phyloP scores from a whole-genome alignment of 2,329 filamentous ascomycete species.

The Fusarium keratoplasticum region DNA sequence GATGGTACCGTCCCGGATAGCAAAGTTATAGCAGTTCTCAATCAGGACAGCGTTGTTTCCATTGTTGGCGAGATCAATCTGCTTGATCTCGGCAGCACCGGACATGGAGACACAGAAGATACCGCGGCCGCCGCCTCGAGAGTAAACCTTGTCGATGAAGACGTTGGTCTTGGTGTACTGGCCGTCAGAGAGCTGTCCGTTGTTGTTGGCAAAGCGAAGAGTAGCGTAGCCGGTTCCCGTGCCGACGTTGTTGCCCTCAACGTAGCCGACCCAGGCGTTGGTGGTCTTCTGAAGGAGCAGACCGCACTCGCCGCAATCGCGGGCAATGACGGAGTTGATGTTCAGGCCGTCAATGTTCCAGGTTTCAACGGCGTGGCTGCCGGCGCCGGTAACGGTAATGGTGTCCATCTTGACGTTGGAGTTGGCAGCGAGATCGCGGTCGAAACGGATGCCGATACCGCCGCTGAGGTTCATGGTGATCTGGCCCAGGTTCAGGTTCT shows the following conservation, averaged over 20 bases:
- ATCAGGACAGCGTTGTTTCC: conserved; percentile 67
- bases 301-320: conserved; percentile 66
- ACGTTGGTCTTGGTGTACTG: conserved; percentile 64
- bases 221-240: conserved; percentile 66
- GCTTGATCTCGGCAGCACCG: conserved; percentile 61
- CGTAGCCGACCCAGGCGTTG: conserved; percentile 64
- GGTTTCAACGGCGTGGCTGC: conserved; percentile 68
- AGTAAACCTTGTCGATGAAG: conserved; percentile 62
- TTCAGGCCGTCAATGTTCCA: conserved; percentile 69
- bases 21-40: conserved; percentile 69
- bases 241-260: conserved; percentile 67
- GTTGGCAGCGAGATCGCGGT: conserved; percentile 64
- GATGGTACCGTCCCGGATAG: conserved; percentile 62
- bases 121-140: conserved; percentile 66
- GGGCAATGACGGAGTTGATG: conserved; percentile 64
- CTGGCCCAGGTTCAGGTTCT: conserved; percentile 59
- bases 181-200: conserved; percentile 61
- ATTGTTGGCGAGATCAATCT: conserved; percentile 62
- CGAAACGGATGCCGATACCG: conserved; percentile 67
- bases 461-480: conserved; percentile 67
- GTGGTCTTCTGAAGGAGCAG: conserved; percentile 65
- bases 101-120: conserved; percentile 69
- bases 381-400: conserved; percentile 63
- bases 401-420: conserved; percentile 64
- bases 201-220: conserved; percentile 68